Conservation (phyloP, 1,139 yeast genomes). For the Taphrina pruni region DNA sequence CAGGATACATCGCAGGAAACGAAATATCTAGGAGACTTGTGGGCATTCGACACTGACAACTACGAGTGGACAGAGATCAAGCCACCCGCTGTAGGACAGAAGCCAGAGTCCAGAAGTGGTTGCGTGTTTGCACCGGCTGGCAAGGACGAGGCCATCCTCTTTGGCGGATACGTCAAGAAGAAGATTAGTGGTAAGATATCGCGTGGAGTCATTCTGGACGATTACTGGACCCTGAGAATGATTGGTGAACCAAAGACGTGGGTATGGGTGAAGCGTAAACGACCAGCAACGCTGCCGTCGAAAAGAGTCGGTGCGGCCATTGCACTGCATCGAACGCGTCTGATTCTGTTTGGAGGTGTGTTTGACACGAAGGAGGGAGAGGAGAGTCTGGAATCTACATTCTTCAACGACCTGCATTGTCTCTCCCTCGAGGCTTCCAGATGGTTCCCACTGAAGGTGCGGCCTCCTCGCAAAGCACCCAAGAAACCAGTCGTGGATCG, state of each 20-base stretch:
- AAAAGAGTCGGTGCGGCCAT: constrained; percentile 95
- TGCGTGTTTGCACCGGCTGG: constrained; percentile 78
- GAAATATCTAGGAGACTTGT: constrained; percentile 79
- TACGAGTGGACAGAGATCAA: constrained; percentile 92
- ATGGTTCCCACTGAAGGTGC: constrained; percentile 78
- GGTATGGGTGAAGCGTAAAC: constrained; percentile 86
- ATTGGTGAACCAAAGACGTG: constrained; percentile 74
- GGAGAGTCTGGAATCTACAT: constrained; percentile 82
- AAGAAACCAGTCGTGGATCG: constrained; percentile 55
- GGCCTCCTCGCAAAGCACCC: constrained; percentile 61
- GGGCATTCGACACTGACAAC: constrained; percentile 89
- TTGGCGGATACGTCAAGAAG: constrained; percentile 94
- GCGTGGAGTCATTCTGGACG: constrained; percentile 89
- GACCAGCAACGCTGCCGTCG: constrained; percentile 75
- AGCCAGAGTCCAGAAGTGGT: constrained; percentile 93
- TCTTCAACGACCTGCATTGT: constrained; percentile 78
- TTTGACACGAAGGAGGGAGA: constrained; percentile 94
- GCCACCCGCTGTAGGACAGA: constrained; percentile 77
- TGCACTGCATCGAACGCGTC: constrained; percentile 89
- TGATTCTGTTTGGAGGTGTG: constrained; percentile 93
- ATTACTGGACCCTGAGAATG: constrained; percentile 88
- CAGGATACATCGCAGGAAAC: constrained; percentile 85
- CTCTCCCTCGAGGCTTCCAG: constrained; percentile 86
- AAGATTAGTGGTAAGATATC: constrained; percentile 88
- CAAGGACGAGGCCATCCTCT: constrained; percentile 80